Percentiles rank a stretch among this genome's conserved stretches.
These are phyloP conservation scores for Ustilago cynodontis DNA, from an alignment of 1,284 basidiomycete genomes.

Conservation along the genomic window DNA sequence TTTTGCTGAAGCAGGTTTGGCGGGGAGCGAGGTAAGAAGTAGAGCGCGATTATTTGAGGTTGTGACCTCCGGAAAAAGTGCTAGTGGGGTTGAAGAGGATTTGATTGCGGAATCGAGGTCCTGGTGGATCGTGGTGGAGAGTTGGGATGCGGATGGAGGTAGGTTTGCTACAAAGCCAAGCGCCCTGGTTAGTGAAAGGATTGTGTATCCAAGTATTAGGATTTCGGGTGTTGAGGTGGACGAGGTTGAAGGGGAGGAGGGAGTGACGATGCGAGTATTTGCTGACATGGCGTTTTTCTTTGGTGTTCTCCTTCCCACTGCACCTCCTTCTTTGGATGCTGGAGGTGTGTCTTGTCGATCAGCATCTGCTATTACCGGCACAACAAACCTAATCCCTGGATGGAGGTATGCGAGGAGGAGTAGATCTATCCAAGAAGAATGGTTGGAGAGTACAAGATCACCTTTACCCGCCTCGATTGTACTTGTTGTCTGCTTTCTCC, in stretches of 20 bases:
- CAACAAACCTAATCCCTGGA: slow-evolving; percentile 21
- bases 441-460: slow-evolving; percentile 64
- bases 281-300: slow-evolving; percentile 49
- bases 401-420: slow-evolving; percentile 59
- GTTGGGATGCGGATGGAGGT: slow-evolving; percentile 10
- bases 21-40: slow-evolving; percentile 9
- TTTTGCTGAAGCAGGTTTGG: neutral
- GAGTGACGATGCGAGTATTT: slow-evolving; percentile 31
- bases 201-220: slow-evolving; percentile 14
- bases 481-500: no score
- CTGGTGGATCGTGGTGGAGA: neutral
- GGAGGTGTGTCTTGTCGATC: neutral
- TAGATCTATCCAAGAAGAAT: slow-evolving; percentile 63
- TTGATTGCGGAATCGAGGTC: slow-evolving; percentile 24
- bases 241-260: slow-evolving; percentile 20
- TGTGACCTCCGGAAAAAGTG: slow-evolving; percentile 60
- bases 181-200: slow-evolving; percentile 9
- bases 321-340: neutral
- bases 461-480: slow-evolving; percentile 18
- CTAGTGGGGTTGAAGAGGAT: slow-evolving; percentile 19
- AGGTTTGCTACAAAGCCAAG: slow-evolving; percentile 17
- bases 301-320: slow-evolving; percentile 32
- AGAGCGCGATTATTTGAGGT: slow-evolving; percentile 49
- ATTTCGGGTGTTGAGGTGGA: slow-evolving; percentile 7
- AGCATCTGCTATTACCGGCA: slow-evolving; percentile 25